Conservation (phyloP, 306 rosid species). For the Carpinus viminea region DNA sequence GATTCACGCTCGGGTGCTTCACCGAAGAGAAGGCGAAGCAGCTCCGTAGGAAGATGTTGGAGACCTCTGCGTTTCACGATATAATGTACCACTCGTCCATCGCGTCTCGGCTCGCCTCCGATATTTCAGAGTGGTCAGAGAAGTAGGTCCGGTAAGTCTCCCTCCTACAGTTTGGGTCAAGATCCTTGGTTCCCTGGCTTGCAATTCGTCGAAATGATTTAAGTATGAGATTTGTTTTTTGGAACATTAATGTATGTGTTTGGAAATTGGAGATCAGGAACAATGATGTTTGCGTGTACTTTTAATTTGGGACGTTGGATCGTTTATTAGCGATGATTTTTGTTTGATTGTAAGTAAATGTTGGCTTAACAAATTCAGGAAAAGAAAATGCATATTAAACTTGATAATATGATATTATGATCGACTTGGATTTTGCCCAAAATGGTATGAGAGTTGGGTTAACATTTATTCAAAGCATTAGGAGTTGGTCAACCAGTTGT, state of each 20-base stretch:
- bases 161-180: constrained; percentile 14
- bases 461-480: no score
- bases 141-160: constrained; percentile 30
- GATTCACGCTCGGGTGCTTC: constrained; percentile 52
- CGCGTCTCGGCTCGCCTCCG: constrained; percentile 75
- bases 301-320: background rate
- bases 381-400: no score
- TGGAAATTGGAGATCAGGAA: background rate
- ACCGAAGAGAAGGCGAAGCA: constrained; percentile 74
- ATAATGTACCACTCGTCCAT: constrained; percentile 78
- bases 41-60: constrained; percentile 60
- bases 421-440: no score
- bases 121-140: constrained; percentile 33
- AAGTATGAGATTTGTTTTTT: background rate
- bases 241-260: background rate
- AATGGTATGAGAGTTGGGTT: no score
- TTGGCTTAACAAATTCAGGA: background rate
- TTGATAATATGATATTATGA: no score
- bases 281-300: background rate
- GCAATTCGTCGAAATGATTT: constrained; percentile 35
- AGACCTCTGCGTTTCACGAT: constrained; percentile 69
- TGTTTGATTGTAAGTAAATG: background rate
- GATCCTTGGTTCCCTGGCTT: background rate
- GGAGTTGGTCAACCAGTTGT: no score
- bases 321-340: background rate